Conservation (phyloP, 805 yeast genomes). For the Crinitomyces ghanaensis region DNA sequence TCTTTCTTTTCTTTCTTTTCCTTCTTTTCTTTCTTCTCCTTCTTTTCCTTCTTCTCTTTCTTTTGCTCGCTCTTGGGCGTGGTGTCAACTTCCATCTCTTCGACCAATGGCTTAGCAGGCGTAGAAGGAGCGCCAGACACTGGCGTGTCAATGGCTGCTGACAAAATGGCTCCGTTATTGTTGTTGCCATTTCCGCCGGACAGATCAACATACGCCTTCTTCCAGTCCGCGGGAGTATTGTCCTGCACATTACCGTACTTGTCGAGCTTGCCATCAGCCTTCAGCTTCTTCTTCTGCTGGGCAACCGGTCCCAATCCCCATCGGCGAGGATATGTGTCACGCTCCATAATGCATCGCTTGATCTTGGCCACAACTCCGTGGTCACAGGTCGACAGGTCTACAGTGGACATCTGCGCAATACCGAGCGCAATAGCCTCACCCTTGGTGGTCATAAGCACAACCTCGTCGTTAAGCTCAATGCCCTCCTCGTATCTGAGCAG, state of each 20-base stretch:
- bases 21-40: conserved; percentile 39
- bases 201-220: conserved; percentile 59
- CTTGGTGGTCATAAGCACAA: conserved; percentile 94
- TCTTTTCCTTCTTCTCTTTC: conserved; percentile 44
- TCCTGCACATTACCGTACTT: conserved; percentile 90
- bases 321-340: conserved; percentile 98
- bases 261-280: conserved; percentile 94
- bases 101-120: conserved; percentile 13
- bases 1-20: conserved; percentile 53
- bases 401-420: conserved; percentile 97
- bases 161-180: conserved; percentile 14
- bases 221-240: conserved; percentile 90
- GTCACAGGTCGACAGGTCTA: conserved; percentile 90
- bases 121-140: conserved; percentile 14
- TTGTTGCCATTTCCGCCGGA: conserved; percentile 10
- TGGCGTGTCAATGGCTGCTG: conserved; percentile 18
- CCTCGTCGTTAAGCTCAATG: conserved; percentile 94
- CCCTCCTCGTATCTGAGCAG: conserved; percentile 94
- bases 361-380: conserved; percentile 98
- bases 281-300: conserved; percentile 95
- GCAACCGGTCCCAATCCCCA: conserved; percentile 99
- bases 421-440: conserved; percentile 99
- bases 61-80: conserved; percentile 34
- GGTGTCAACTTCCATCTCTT: conserved; percentile 11
- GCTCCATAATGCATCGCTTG: conserved; percentile 98